These are phyloP conservation scores for Paraleonurus japonicus DNA, from an alignment of 257 asterid genomes.

Conservation along the genomic window DNA sequence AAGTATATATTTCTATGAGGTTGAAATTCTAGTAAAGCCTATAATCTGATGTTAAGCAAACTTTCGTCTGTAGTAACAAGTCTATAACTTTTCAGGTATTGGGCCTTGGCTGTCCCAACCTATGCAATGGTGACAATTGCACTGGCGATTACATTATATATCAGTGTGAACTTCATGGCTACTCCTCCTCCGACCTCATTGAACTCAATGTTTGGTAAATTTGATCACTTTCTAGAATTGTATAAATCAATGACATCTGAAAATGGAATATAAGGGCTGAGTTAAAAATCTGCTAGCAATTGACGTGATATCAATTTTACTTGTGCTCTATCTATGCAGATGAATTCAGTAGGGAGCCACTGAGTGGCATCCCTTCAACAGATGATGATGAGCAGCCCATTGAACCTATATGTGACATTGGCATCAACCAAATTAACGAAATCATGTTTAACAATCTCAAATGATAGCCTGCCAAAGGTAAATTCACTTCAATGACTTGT, in stretches of 20 bases:
- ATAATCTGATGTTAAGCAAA: not conserved
- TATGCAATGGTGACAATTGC: constrained; percentile 56
- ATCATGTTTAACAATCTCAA: constrained; percentile 56
- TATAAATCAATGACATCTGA: not conserved
- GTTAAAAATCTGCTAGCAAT: not conserved
- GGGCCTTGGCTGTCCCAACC: constrained; percentile 90
- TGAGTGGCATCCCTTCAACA: constrained; percentile 23
- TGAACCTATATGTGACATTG: constrained; percentile 81
- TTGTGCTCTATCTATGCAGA: constrained; percentile 48
- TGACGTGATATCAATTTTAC: constrained; percentile 2
- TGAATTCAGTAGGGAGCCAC: constrained; percentile 76
- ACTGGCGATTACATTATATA: constrained; percentile 60
- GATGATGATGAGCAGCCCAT: constrained; percentile 84
- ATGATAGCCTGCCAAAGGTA: constrained; percentile 24
- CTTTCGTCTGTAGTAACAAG: not conserved
- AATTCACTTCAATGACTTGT: not conserved
- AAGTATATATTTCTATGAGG: not conserved
- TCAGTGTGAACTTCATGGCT: constrained; percentile 79
- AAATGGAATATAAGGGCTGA: not conserved
- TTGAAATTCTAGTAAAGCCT: not conserved
- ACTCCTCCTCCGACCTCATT: constrained; percentile 83
- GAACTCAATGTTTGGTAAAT: constrained; percentile 62
- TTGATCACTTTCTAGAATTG: constrained; percentile 2
- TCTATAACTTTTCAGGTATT: constrained; percentile 50
- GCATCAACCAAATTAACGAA: constrained; percentile 55